phyloP scores from a whole-genome alignment of 2,329 filamentous ascomycete species.

The Fusarium sp. region DNA sequence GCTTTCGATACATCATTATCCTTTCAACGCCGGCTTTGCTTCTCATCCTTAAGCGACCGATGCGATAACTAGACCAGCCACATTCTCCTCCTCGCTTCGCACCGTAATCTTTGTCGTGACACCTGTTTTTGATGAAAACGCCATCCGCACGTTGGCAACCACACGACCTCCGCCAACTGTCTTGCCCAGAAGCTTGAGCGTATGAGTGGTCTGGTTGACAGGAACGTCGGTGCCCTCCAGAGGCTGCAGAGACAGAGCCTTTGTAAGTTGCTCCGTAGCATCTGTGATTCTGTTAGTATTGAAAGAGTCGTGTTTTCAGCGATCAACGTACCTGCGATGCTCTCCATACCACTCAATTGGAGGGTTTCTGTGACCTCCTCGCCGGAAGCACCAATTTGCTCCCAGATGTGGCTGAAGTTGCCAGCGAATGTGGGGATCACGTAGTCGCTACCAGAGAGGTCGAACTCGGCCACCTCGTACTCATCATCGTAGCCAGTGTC shows the following conservation, averaged over 20 bases:
- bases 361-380: conserved; percentile 93
- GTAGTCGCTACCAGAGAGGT: conserved; percentile 92
- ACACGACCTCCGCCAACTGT: conserved; percentile 91
- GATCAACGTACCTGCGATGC: conserved; percentile 80
- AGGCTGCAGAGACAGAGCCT: conserved; percentile 88
- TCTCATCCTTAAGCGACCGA: conserved; percentile 76
- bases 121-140: conserved; percentile 89
- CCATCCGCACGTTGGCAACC: conserved; percentile 89
- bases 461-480: conserved; percentile 95
- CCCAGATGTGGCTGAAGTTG: conserved; percentile 96
- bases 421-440: conserved; percentile 92
- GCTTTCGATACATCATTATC: conserved; percentile 51
- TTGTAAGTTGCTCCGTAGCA: conserved; percentile 89
- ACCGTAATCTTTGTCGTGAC: conserved; percentile 97
- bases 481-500: conserved; percentile 95
- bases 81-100: conserved; percentile 90
- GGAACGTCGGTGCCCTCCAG: conserved; percentile 94
- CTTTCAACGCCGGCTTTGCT: conserved; percentile 50
- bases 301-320: too few species aligned
- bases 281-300: conserved; percentile 64
- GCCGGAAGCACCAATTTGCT: conserved; percentile 87
- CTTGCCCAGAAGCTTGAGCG: conserved; percentile 95
- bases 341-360: conserved; percentile 88
- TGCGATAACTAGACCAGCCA: conserved; percentile 85
- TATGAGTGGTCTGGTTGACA: conserved; percentile 88